Base-by-base conservation (phyloP, 495 filamentous ascomycete genomes). In the Hyaloscypha hepaticicola region DNA sequence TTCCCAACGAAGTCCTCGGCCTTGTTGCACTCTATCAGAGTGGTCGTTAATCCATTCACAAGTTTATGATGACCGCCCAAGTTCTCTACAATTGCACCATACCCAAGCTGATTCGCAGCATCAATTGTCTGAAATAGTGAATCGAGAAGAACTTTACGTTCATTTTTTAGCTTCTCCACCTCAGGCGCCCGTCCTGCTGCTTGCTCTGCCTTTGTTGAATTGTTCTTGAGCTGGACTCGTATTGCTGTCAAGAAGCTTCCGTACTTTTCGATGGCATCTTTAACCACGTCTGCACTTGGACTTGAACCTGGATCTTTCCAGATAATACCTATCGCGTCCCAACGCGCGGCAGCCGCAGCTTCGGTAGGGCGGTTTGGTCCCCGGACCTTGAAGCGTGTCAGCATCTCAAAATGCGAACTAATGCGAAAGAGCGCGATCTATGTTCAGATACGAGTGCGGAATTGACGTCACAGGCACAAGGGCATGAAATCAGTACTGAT, bases 11-110 rank as follows among this genome's bases (percentile, higher is more conserved):
- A 84, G 66, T 93, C 90, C 26, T 83, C 79, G 6, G 83, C 79
- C 66, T 87, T 85, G 62, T 87, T 83, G 5, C 89, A 84, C 66
- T 90, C 84, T 26, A 85, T 78, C 34, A 96, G 73, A 69, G 78
- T 86, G 79, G 79, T 89, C 77, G 65, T 85, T 77, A 81, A 84
- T 60, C 75, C 83, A 79, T 78, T 71, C 53, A 78, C 71, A 59
- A 82, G 63, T 63, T 75, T 77, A 25, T 71, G 68, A 45, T 77
- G 76, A 57, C 67, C 66, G 29, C 76, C 77, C 58, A 82, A 65
- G 38, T 87, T 84, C 69, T 87, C 81, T 63, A 93, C 72, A 59
- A 91, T 85, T 27, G 81, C 79, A 25, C 80, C 80, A 70, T 92
- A 88, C 19, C 87, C 88, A 70, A 81, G 79, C 28, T 84, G 79